A percentile compares a stretch with the other conserved stretches of the same genome.
phyloP scores from a whole-genome alignment of 2,329 filamentous ascomycete genomes.

The Arthroderma sp. region DNA sequence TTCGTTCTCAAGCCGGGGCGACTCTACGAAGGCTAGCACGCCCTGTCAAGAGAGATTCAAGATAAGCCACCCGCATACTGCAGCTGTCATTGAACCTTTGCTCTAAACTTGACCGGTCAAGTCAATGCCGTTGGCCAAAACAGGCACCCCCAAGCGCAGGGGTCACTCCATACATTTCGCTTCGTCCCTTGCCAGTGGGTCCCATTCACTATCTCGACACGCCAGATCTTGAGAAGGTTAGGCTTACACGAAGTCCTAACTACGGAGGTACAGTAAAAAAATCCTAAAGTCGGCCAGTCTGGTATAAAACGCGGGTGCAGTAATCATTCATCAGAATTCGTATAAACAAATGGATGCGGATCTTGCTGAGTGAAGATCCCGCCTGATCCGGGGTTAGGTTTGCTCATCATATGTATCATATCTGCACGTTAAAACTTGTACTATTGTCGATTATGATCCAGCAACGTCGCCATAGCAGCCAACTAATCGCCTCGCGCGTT shows the following conservation, averaged over 20 bases:
- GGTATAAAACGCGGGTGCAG: background rate
- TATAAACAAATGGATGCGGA: background rate
- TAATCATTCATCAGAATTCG: background rate
- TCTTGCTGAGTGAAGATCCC: background rate
- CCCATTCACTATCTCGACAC: background rate
- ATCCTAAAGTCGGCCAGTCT: background rate
- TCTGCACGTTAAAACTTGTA: background rate
- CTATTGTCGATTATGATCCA: background rate
- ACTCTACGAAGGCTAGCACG: background rate
- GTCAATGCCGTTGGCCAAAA: background rate
- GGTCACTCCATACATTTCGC: background rate
- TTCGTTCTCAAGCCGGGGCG: background rate
- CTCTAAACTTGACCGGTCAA: background rate
- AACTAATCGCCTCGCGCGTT: background rate
- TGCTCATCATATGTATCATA: background rate
- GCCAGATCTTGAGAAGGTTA: background rate
- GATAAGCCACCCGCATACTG: background rate
- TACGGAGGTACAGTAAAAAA: background rate
- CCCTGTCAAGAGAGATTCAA: background rate
- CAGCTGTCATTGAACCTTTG: background rate
- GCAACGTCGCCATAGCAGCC: background rate
- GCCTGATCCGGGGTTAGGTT: background rate
- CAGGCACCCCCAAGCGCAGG: background rate
- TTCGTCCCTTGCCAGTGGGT: background rate
- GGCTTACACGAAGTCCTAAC: background rate